Conservation (phyloP, 495 filamentous ascomycete species). For the Rostrohypoxylon terebratum region DNA sequence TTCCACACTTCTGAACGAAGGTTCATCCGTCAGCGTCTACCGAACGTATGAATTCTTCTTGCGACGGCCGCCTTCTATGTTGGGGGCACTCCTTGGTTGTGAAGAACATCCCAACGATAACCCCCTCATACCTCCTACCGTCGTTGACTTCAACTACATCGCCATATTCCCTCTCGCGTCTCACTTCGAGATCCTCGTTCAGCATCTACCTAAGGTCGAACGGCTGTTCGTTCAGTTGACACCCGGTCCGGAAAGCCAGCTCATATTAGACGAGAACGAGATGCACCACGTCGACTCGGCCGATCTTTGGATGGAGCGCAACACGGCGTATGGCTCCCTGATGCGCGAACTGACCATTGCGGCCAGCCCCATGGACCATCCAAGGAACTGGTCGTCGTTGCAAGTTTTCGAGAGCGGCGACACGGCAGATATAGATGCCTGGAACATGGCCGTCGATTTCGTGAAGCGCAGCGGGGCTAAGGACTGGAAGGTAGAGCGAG, state of each 20-base stretch:
- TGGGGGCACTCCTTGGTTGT: slow-evolving; percentile 53
- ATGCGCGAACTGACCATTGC: slow-evolving; percentile 51
- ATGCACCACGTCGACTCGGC: slow-evolving; percentile 53
- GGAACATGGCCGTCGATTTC: slow-evolving; percentile 57
- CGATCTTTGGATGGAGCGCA: slow-evolving; percentile 62
- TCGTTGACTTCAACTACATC: slow-evolving; percentile 60
- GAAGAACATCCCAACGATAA: slow-evolving; percentile 48
- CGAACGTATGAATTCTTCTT: slow-evolving; percentile 55
- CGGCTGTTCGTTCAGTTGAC: slow-evolving; percentile 59
- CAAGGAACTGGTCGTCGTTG: slow-evolving; percentile 53
- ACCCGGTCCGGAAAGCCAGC: slow-evolving; percentile 51
- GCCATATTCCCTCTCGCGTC: slow-evolving; percentile 59
- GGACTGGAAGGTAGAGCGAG: slow-evolving; percentile 55
- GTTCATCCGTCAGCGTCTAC: slow-evolving; percentile 54
- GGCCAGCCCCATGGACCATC: slow-evolving; percentile 7
- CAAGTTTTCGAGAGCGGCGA: slow-evolving; percentile 60
- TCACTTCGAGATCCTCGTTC: slow-evolving; percentile 53
- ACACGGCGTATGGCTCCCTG: slow-evolving; percentile 55
- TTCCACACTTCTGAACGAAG: slow-evolving; percentile 58
- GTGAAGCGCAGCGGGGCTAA: slow-evolving; percentile 44
- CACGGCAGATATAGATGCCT: slow-evolving; percentile 55
- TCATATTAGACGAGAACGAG: slow-evolving; percentile 51
- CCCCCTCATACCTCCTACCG: slow-evolving; percentile 49
- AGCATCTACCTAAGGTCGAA: slow-evolving; percentile 54
- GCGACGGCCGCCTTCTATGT: slow-evolving; percentile 54